Evolutionary conservation across 345 rosid genomes (phyloP), one percentile per base, ranked within the genome.

Genomic region (Abelmoschus esculentus): DNA sequence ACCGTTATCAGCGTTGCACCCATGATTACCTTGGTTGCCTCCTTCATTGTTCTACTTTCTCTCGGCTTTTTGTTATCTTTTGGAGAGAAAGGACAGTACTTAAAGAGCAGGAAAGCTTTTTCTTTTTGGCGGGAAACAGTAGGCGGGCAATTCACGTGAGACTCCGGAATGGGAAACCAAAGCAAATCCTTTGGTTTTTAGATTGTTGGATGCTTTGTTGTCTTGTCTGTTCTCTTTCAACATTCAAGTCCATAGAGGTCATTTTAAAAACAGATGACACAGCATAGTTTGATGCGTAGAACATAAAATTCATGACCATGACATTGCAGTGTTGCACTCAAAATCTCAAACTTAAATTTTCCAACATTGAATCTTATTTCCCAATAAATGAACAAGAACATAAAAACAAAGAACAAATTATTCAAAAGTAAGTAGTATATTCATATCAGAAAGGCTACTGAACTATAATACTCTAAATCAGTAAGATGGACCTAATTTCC

Each of bases 1-100:
- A 86, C 92, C 96, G 91, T 89, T 0, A 85, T 84, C 73, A 88
- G 79, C 2, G 95, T 91, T 17, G 97, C 96, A 49, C 87, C 90
- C 86, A 91, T 83, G 47, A 89, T 85, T 52, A 91, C 91, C 80
- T 88, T 85, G 8, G 96, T 83, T 10, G 95, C 77, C 71, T 85
- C 86, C 78, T 85, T 85, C 98, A 93, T 91, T 66, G 13, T 49
- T 71, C 67, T 50, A 66, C 22, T 65, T 32, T 6, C 59, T 70
- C 66, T 75, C 5, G 44, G 22, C 60, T 46, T 12, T 56, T 36
- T 49, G 65, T 61, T 34, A 3, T 22, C 32, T 19, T 56, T 2
- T 54, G 3, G 31, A 29, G 42, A 44, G 11, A 26, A 11, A 0
- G 5, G 61, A 6, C 36, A 36, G 57, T 67, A 22, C 26, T 22